Base-by-base conservation (phyloP, 2,329 filamentous ascomycete genomes). In the Cucurbitaria berberidis region DNA sequence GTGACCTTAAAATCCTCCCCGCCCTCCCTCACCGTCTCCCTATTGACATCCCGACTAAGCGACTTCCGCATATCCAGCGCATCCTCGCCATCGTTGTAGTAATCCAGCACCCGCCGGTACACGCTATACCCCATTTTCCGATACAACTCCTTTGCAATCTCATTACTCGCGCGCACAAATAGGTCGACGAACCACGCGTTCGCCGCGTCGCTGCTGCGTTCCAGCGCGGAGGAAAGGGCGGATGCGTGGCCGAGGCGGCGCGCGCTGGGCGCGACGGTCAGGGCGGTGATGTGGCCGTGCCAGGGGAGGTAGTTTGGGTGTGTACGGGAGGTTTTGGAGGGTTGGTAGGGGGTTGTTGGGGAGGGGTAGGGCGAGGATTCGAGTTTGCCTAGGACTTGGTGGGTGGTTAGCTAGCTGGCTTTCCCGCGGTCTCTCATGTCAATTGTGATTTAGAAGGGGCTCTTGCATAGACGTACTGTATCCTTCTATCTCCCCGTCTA, bases 31-130 rank as follows among this genome's bases (percentile, higher is more conserved):
- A 96, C 83, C 75, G 96, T 91, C 74, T 90, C 84, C 52, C 83
- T 78, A 50, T 88, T 84, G 74, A 83, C 85, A 77, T 99, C 95
- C 68, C 93, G 84, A 76, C 85, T 89, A 78, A 93, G 86, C 32
- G 91, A 86, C 74, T 97, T 98, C 61, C 95, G 86, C 95, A 99
- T 99, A 78, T 99, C 95, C 74, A 91, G 95, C 16, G 93, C 95
- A 79, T 98, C 93, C 76, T 96, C 92, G 71, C 96, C 90, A 72
- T 97, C 93, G 59, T 89, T 91, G 70, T 99, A 99, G 76, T 99
- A 99, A 67, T 89, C 89, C 65, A 91, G 87, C 39, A 99, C 93
- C 9, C 91, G 85, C 40, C 95, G 84, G 77, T 89, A 99, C 41
- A 98, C 89, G 53, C 86, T 92, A 74, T 99, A 86, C 34, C 95